Conservation (phyloP, 768 basidiomycete species). For the Boletales sp. region DNA sequence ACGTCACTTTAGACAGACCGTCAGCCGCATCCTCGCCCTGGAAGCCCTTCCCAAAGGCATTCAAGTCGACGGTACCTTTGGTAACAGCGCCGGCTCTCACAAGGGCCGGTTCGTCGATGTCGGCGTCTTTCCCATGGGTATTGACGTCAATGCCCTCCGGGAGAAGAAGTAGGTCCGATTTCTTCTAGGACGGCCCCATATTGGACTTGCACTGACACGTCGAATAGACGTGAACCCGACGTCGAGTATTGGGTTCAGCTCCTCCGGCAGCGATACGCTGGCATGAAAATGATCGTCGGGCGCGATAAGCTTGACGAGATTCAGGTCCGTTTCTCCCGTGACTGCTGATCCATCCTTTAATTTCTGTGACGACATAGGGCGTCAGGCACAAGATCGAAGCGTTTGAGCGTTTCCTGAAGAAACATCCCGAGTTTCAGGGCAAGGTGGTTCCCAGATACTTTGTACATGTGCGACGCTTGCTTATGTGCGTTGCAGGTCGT, state of each 20-base stretch:
- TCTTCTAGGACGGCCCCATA: constrained; percentile 2
- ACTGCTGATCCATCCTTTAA: neutral
- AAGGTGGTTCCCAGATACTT: constrained; percentile 41
- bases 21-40: constrained; percentile 71
- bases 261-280: constrained; percentile 77
- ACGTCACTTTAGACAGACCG: constrained; percentile 82
- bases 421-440: constrained; percentile 74
- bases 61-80: constrained; percentile 43
- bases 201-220: constrained; percentile 6
- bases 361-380: constrained; percentile 38
- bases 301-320: constrained; percentile 87
- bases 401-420: constrained; percentile 78
- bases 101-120: constrained; percentile 74
- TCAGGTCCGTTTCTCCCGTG: constrained; percentile 34
- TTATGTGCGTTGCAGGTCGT: constrained; percentile 47
- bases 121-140: constrained; percentile 88
- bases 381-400: constrained; percentile 81
- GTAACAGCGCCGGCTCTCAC: neutral
- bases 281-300: constrained; percentile 85
- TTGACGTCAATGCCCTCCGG: constrained; percentile 68
- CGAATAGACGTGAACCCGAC: constrained; percentile 61
- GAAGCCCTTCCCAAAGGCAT: constrained; percentile 86
- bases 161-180: constrained; percentile 53
- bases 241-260: constrained; percentile 80
- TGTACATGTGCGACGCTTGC: neutral